phyloP scores from a whole-genome alignment of 441 rosid genomes.

The Cnidoscolus chayamansa region DNA sequence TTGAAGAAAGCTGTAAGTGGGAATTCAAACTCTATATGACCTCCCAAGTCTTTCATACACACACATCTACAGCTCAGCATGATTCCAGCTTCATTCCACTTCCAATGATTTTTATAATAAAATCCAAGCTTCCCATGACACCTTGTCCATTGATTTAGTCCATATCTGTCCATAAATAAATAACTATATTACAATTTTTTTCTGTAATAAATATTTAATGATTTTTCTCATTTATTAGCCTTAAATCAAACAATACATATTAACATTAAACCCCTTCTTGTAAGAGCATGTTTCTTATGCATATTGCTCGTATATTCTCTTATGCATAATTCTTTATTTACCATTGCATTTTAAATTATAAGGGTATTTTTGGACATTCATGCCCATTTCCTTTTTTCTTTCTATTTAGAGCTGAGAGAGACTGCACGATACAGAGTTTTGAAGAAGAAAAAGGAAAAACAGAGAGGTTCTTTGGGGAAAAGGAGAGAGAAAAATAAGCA shows the following conservation, averaged over 20 bases:
- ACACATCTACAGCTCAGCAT: not conserved
- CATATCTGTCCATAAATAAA: not conserved
- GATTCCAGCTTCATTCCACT: not conserved
- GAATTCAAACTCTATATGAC: not conserved
- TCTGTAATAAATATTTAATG: no score
- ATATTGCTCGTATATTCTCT: no score
- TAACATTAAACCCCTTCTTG: no score
- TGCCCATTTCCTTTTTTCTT: not conserved
- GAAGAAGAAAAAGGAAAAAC: not conserved
- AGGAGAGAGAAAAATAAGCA: not conserved
- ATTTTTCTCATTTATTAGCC: no score
- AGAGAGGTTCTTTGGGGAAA: not conserved
- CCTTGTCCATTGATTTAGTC: not conserved
- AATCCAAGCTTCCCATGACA: not conserved
- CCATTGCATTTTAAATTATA: not conserved
- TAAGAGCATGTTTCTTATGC: no score
- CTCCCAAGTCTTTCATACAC: no score
- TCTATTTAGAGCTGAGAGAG: constrained; percentile 23
- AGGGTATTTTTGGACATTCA: constrained; percentile 41
- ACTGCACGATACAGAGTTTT: not conserved
- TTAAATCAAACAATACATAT: no score
- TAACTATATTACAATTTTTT: no score
- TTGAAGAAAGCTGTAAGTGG: not conserved
- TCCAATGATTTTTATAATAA: not conserved
- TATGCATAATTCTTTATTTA: no score